These are phyloP conservation scores for Cicer yamashitae DNA, from an alignment of 306 rosid genomes.

Conservation along the genomic window DNA sequence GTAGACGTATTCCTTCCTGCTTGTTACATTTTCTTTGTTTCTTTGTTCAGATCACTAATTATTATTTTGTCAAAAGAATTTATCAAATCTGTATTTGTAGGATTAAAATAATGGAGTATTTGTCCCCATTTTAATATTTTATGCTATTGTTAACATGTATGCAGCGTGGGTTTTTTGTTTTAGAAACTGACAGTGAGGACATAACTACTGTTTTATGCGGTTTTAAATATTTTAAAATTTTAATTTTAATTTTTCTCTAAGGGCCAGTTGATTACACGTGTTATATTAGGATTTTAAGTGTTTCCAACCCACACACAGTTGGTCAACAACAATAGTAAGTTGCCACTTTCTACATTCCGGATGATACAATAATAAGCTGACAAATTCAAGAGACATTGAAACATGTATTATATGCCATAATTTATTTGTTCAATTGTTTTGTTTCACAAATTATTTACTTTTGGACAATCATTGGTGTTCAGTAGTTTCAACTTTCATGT, in stretches of 20 bases:
- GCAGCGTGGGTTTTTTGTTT: no score
- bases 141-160: no score
- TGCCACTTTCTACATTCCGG: constrained; percentile 10
- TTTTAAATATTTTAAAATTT: no score
- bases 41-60: constrained; percentile 1
- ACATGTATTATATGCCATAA: background rate
- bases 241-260: background rate
- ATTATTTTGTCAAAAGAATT: background rate
- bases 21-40: background rate
- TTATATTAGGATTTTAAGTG: constrained; percentile 1
- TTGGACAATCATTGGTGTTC: background rate
- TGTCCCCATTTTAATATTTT: no score
- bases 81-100: background rate
- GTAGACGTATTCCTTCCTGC: background rate
- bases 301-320: constrained; percentile 1
- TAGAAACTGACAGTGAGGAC: no score
- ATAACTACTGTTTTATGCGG: no score
- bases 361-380: background rate
- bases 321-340: background rate
- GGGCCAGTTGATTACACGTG: background rate
- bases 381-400: background rate
- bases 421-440: constrained; percentile 4
- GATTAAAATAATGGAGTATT: background rate
- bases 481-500: constrained; percentile 7
- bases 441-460: background rate